Conservation (phyloP, 2,329 filamentous ascomycete genomes). For the Monosporascus sp. region DNA sequence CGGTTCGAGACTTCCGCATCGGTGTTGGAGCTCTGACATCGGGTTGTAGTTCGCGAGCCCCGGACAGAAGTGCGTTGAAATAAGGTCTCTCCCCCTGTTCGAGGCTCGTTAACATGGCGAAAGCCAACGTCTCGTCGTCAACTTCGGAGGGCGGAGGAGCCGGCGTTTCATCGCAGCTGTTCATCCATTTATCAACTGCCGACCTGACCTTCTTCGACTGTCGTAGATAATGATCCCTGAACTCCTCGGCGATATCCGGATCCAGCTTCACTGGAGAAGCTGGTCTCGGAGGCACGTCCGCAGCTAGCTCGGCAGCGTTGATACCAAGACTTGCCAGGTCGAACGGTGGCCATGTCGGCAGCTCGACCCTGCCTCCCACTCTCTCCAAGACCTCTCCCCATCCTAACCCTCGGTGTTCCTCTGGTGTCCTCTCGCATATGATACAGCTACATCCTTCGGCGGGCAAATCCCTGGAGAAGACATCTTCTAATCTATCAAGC, state of each 20-base stretch:
- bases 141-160: conserved; percentile 79
- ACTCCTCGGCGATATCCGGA: conserved; percentile 90
- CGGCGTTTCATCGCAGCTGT: conserved; percentile 68
- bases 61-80: conserved; percentile 74
- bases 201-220: conserved; percentile 89
- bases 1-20: conserved; percentile 58
- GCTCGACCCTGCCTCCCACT: conserved; percentile 80
- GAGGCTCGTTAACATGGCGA: conserved; percentile 88
- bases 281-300: conserved; percentile 54
- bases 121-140: conserved; percentile 88
- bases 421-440: conserved; percentile 65
- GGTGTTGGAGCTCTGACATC: conserved; percentile 65
- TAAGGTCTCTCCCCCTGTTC: conserved; percentile 69
- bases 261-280: conserved; percentile 71
- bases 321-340: conserved; percentile 59
- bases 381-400: conserved; percentile 96
- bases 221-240: conserved; percentile 83
- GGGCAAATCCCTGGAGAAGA: conserved; percentile 90
- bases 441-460: conserved; percentile 80
- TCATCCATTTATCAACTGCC: conserved; percentile 89
- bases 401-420: conserved; percentile 69
- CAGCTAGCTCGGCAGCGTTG: conserved; percentile 58
- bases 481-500: conserved; percentile 84
- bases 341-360: conserved; percentile 87
- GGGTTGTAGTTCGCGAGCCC: conserved; percentile 51